phyloP scores from a whole-genome alignment of 1,139 yeast genomes.

The Debaryomyces sp. region DNA sequence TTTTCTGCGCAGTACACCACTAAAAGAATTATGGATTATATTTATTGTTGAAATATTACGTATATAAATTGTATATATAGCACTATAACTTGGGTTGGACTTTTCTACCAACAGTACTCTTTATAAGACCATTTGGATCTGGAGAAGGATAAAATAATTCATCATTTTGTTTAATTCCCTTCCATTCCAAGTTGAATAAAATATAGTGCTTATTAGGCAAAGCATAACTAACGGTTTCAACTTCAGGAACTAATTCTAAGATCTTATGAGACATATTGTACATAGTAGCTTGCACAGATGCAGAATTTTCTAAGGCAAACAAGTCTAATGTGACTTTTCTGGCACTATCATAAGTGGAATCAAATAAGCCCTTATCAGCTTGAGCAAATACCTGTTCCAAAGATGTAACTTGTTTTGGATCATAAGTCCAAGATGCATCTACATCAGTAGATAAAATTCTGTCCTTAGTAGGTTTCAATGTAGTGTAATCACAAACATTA shows the following conservation, averaged over 20 bases:
- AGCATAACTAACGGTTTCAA: constrained; percentile 67
- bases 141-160: constrained; percentile 88
- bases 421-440: constrained; percentile 73
- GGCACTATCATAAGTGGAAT: constrained; percentile 60
- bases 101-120: constrained; percentile 76
- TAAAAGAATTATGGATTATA: not conserved
- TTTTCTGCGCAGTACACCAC: constrained; percentile 4
- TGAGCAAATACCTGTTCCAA: constrained; percentile 52
- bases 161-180: constrained; percentile 76
- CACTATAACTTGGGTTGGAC: constrained; percentile 30
- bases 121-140: constrained; percentile 90
- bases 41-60: not conserved
- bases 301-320: constrained; percentile 83
- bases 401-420: constrained; percentile 47
- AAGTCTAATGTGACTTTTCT: constrained; percentile 70
- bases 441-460: constrained; percentile 88
- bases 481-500: constrained; percentile 85
- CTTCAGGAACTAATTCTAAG: constrained; percentile 55
- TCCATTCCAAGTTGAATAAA: constrained; percentile 78
- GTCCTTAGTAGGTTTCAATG: constrained; percentile 78
- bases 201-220: constrained; percentile 93
- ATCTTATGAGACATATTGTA: constrained; percentile 84
- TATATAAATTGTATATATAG: not conserved
- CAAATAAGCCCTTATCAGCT: constrained; percentile 67
- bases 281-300: constrained; percentile 96